Base-by-base conservation (phyloP, 1,284 basidiomycete genomes). In the Pseudozyma hubeiensis region DNA sequence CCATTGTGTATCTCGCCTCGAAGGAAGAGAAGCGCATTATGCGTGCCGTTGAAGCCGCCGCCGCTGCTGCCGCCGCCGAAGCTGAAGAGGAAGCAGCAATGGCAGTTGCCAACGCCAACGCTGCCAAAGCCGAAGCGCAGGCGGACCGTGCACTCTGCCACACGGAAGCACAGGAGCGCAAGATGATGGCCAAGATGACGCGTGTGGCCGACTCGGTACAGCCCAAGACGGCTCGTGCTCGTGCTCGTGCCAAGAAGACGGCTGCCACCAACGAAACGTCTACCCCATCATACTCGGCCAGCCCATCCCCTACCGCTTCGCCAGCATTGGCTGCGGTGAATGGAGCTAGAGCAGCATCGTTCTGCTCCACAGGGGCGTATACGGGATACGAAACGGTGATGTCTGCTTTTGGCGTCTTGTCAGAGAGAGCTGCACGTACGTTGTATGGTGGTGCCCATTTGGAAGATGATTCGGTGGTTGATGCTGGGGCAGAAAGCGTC, bases 151-250 rank as follows among this genome's bases (percentile, higher is more conserved):
- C 58, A 9, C 51, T 53, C 0, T 47, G 47, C 17, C 55, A 59
- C 24, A 63, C 57, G n/a, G 53, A 64, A 37, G 53, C 53, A 9
- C 52, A 66, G 24, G 65, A 57, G 17, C 53, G 62, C 39, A 59
- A 41, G 33, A 60, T 65, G 55, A 69, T 65, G 70, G 64, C 65
- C 43, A 74, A 74, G 51, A 74, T 74, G 71, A 65, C 62, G 19
- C 62, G 62, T 9, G 65, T 74, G 5, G 71, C 71, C 10, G 71
- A 74, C 24, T 52, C 62, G 3, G 19, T 65, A 0, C 71, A 74
- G 55, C 71, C 71, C 10, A 74, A 65, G 40, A 74, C 71, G 17
- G 62, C 65, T 30, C 61, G 71, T 17, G 71, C 71, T 9, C 44
- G 56, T 9, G 71, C 71, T 0, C 39, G 65, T 11, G 65, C 71